A percentile compares a stretch with the other conserved stretches of the same genome.
These are phyloP conservation scores for Yarrowia deformans DNA, from an alignment of 805 yeast genomes.

Conservation along the genomic window DNA sequence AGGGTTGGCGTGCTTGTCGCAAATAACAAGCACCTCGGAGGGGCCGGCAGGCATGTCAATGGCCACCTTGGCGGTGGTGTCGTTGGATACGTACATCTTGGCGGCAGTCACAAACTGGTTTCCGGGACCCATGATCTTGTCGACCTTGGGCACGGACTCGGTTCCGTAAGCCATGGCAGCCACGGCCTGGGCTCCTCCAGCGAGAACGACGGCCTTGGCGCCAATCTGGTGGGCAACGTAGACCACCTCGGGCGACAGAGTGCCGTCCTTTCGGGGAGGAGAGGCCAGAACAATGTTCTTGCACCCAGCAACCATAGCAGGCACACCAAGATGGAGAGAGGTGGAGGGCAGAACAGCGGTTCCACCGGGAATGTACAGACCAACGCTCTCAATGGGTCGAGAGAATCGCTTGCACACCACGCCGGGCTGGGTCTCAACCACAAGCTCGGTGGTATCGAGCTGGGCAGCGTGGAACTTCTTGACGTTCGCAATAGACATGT, in stretches of 20 bases:
- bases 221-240: slow-evolving; percentile 97
- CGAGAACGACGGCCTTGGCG: slow-evolving; percentile 86
- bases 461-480: slow-evolving; percentile 94
- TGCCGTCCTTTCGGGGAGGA: slow-evolving; percentile 94
- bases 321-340: slow-evolving; percentile 97
- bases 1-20: slow-evolving; percentile 86
- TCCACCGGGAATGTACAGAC: slow-evolving; percentile 98
- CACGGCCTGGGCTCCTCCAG: slow-evolving; percentile 99
- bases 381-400: slow-evolving; percentile 92
- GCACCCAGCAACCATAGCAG: slow-evolving; percentile 98
- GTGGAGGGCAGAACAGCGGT: slow-evolving; percentile 98
- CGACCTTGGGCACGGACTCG: slow-evolving; percentile 87
- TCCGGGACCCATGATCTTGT: slow-evolving; percentile 98
- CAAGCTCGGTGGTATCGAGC: slow-evolving; percentile 66
- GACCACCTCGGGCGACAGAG: slow-evolving; percentile 93
- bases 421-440: slow-evolving; percentile 93
- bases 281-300: slow-evolving; percentile 89
- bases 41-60: slow-evolving; percentile 99
- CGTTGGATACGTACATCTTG: slow-evolving; percentile 96
- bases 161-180: slow-evolving; percentile 99
- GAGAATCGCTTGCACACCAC: slow-evolving; percentile 94
- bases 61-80: slow-evolving; percentile 91
- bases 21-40: slow-evolving; percentile 92
- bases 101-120: slow-evolving; percentile 99
- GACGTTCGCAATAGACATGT: slow-evolving; percentile 86